These are phyloP conservation scores for Rubia occidens DNA, from an alignment of 305 asterid genomes.

Conservation along the genomic window DNA sequence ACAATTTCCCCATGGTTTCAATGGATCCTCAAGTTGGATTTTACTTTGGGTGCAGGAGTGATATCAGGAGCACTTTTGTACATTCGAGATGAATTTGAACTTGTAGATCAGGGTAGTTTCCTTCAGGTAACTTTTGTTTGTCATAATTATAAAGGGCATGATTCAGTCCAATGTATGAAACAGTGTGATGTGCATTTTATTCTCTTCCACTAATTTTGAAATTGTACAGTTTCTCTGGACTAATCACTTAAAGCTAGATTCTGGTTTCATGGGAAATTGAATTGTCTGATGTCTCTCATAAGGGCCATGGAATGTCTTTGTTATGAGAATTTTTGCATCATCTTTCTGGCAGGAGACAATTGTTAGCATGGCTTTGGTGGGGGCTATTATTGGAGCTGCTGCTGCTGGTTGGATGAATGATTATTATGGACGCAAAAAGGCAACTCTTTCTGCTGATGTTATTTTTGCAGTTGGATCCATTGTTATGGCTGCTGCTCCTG, in stretches of 20 bases:
- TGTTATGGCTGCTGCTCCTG: slow-evolving; percentile 76
- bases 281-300: not conserved
- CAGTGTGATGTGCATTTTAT: not conserved
- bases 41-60: slow-evolving; percentile 56
- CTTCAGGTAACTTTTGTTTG: slow-evolving; percentile 46
- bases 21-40: slow-evolving; percentile 3
- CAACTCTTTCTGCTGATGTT: slow-evolving; percentile 83
- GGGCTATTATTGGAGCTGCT: slow-evolving; percentile 91
- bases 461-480: slow-evolving; percentile 68
- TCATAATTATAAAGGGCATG: not conserved
- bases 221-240: not conserved
- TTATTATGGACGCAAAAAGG: slow-evolving; percentile 78
- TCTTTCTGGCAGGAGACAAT: slow-evolving; percentile 65
- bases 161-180: not conserved
- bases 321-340: not conserved
- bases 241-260: not conserved
- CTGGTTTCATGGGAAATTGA: not conserved
- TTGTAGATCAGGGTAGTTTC: slow-evolving; percentile 69
- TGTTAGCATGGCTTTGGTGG: slow-evolving; percentile 95
- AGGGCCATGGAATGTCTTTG: not conserved
- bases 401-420: slow-evolving; percentile 89
- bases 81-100: slow-evolving; percentile 74
- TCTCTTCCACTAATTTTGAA: not conserved
- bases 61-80: slow-evolving; percentile 95
- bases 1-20: not conserved